Base-by-base conservation (phyloP, 108 stramenopile genomes). In the Thalassiosira profunda region DNA sequence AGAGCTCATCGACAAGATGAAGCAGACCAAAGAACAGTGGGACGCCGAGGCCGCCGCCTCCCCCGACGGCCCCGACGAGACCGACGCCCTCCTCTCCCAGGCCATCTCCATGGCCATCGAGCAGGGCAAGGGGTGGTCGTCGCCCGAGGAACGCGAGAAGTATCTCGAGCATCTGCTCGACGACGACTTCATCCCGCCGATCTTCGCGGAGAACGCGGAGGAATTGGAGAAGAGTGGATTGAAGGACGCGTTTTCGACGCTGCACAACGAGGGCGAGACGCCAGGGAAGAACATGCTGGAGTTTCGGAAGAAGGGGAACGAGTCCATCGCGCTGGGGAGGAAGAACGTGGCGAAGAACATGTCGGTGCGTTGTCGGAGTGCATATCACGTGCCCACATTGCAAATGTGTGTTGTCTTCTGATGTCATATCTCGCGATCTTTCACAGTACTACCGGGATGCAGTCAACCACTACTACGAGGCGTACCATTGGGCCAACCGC, bases 391-490 rank as follows among this genome's bases (percentile, higher is more conserved):
- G 0, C 23, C 9, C 15, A 30, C 17, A n/a, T 43, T 1, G 14
- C 31, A 56, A 17, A 34, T 4, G 31, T 49, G 38, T 24, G 10
- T 18, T 18, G 43, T 12, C 11, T 15, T 30, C 5, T 2, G 24
- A 23, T 12, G 18, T 57, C 17, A 41, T 41, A 41, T 41, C 49
- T 28, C 37, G 25, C 20, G 5, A 26, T 21, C 60, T 4, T 33
- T 4, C 36, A 11, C 86, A 92, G 70, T 96, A 91, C 53, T 96
- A 85, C 70, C 91, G 94, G 1, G 88, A 91, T 67, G 94, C 94
- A n/a, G 67, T 96, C 30, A 96, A 96, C 60, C 90, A 92, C 66
- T 96, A 93, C 45, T 89, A 88, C 33, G 87, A 91, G 79, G 84
- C 92, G 30, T 79, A 85, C 23, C 85, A 76, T 10, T 96, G 91